Evolutionary conservation across 2,329 filamentous ascomycete genomes (phyloP).

Genomic region (Sclerotinia trifoliorum): DNA sequence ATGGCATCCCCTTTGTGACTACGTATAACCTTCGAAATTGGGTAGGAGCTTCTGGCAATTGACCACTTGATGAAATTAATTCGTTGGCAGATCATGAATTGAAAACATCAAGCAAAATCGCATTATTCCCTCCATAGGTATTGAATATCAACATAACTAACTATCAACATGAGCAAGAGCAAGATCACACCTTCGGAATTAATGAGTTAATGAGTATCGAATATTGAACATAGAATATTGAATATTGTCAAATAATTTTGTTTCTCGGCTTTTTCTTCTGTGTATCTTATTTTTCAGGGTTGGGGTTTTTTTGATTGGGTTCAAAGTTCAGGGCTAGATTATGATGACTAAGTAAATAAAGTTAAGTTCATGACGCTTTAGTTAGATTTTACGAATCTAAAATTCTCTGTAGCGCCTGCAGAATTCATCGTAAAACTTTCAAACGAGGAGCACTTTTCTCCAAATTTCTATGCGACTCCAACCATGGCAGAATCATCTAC

Average conservation of each 20-base stretch:
- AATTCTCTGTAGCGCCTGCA: constrained; percentile 15
- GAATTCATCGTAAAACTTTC: not conserved
- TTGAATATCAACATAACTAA: not conserved
- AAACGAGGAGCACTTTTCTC: not conserved
- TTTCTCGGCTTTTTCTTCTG: not conserved
- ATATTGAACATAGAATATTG: too few relatives aligned
- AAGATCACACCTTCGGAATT: too few relatives aligned
- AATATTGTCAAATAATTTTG: constrained; percentile 1
- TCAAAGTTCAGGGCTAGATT: constrained; percentile 24
- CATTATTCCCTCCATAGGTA: not conserved
- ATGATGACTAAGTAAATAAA: not conserved
- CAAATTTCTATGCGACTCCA: constrained; percentile 10
- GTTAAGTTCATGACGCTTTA: constrained; percentile 14
- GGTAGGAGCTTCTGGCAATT: not conserved
- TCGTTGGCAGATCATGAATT: not conserved
- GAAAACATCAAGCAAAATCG: not conserved
- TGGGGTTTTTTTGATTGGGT: constrained; percentile 20
- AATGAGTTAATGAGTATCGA: too few relatives aligned
- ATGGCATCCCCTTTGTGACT: too few relatives aligned
- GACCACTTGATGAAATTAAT: not conserved
- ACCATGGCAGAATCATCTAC: constrained; percentile 11
- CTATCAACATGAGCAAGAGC: too few relatives aligned
- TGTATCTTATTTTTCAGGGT: constrained; percentile 18
- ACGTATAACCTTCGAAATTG: too few relatives aligned
- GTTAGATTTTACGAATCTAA: not conserved